Percentiles rank a stretch among this genome's conserved stretches.
Evolutionary conservation across 163 green algal genomes (phyloP).

Genomic region (Prototheca stagnorum): DNA sequence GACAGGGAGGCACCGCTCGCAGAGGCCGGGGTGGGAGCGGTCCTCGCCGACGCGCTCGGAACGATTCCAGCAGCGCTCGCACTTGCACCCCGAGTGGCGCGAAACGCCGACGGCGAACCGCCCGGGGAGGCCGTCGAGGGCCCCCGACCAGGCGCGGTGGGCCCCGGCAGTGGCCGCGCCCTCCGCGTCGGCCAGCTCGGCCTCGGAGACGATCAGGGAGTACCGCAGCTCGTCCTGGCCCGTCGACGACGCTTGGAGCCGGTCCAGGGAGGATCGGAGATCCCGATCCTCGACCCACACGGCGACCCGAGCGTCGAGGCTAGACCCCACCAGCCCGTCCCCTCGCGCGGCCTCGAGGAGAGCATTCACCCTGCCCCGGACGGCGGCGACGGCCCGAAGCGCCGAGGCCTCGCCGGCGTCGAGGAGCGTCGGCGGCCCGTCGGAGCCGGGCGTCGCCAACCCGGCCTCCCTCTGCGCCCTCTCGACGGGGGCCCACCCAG

Average conservation of each 20-base stretch:
- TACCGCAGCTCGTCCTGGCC: slow-evolving; percentile 69
- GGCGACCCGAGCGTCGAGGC: slow-evolving; percentile 57
- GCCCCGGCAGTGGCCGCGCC: too few relatives aligned
- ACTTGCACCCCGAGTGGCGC: slow-evolving; percentile 66
- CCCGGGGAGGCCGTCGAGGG: slow-evolving; percentile 11
- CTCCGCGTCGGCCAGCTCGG: slow-evolving; percentile 17
- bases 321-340: slow-evolving; percentile 56
- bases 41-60: slow-evolving; percentile 25
- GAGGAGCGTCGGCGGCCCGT: slow-evolving; percentile 19
- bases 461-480: too few relatives aligned
- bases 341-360: slow-evolving; percentile 39
- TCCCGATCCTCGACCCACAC: slow-evolving; percentile 45
- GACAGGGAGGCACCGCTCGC: slow-evolving; percentile 73
- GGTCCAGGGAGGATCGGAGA: slow-evolving; percentile 25
- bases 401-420: slow-evolving; percentile 21
- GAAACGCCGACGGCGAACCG: slow-evolving; percentile 54
- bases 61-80: slow-evolving; percentile 90
- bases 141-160: too few relatives aligned
- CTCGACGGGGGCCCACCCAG: slow-evolving; percentile 40
- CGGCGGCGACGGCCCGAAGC: slow-evolving; percentile 13
- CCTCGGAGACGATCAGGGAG: slow-evolving; percentile 73
- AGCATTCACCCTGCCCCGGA: slow-evolving; percentile 36
- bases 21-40: slow-evolving; percentile 54
- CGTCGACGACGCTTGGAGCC: slow-evolving; percentile 42
- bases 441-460: too few relatives aligned